Conservation (phyloP, 352 stramenopile genomes). For the Phytophthora hibernalis region DNA sequence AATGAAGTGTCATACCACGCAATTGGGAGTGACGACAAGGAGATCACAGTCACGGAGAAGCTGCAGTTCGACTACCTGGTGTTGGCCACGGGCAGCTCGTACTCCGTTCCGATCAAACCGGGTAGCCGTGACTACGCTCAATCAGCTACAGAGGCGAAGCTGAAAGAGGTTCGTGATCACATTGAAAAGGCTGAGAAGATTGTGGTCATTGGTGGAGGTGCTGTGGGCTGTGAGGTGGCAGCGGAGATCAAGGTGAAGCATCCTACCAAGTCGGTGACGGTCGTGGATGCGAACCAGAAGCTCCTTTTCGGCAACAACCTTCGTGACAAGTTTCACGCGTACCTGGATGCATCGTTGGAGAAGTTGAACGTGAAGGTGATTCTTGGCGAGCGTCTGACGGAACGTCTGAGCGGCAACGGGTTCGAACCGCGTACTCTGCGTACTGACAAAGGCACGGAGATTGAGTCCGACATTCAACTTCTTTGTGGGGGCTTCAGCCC, state of each 20-base stretch:
- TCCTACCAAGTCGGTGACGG: slow-evolving; percentile 64
- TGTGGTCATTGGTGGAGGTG: slow-evolving; percentile 50
- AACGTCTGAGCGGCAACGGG: neutral
- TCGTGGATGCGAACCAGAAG: slow-evolving; percentile 46
- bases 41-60: slow-evolving; percentile 31
- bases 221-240: slow-evolving; percentile 67
- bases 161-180: slow-evolving; percentile 47
- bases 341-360: slow-evolving; percentile 31
- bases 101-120: slow-evolving; percentile 64
- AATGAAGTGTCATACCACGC: slow-evolving; percentile 52
- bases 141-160: slow-evolving; percentile 37
- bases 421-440: slow-evolving; percentile 52
- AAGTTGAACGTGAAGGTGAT: slow-evolving; percentile 62
- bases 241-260: slow-evolving; percentile 66
- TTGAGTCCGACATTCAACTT: slow-evolving; percentile 67
- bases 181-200: slow-evolving; percentile 57
- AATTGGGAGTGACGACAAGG: slow-evolving; percentile 40
- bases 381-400: slow-evolving; percentile 43
- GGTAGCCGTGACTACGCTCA: slow-evolving; percentile 33
- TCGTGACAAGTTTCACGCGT: slow-evolving; percentile 43
- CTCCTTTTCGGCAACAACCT: slow-evolving; percentile 49
- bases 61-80: slow-evolving; percentile 72
- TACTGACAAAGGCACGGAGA: slow-evolving; percentile 58
- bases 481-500: slow-evolving; percentile 52
- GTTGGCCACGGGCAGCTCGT: slow-evolving; percentile 64